phyloP scores from a whole-genome alignment of 106 monocot species.

The Vanilla planifolia region DNA sequence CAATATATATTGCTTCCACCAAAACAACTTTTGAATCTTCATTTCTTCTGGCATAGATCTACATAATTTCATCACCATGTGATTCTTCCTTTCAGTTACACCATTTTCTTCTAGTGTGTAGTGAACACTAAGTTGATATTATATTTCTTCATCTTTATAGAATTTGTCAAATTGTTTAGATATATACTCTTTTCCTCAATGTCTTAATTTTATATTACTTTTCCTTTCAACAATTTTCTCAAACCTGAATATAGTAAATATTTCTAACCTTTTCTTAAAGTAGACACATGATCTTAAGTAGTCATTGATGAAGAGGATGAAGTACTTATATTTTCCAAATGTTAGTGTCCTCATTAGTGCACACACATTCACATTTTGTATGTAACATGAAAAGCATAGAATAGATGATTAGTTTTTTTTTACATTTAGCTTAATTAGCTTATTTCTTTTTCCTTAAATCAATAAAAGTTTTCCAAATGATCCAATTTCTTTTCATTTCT shows the following conservation, averaged over 20 bases:
- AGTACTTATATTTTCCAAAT: not conserved
- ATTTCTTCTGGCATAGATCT: not conserved
- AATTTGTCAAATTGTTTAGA: not conserved
- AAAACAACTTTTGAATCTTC: not conserved
- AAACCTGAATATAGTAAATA: not conserved
- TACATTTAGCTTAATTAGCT: no score
- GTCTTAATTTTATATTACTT: not conserved
- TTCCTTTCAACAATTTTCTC: not conserved
- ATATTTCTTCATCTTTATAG: not conserved
- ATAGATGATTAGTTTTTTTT: no score
- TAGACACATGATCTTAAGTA: not conserved
- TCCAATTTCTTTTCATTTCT: no score
- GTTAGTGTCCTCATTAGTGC: not conserved
- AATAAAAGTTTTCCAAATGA: no score
- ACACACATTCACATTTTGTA: not conserved
- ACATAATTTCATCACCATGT: not conserved
- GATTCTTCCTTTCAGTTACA: not conserved
- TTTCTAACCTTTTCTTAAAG: not conserved
- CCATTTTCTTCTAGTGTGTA: not conserved
- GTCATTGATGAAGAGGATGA: not conserved
- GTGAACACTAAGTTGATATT: not conserved
- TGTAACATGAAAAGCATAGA: no score
- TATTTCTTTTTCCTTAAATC: no score
- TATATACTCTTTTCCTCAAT: not conserved
- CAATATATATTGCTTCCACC: not conserved